Percentiles rank a stretch among this genome's conserved stretches.
phyloP scores from a whole-genome alignment of 352 stramenopile species.

The Globisporangium megalacanthum region DNA sequence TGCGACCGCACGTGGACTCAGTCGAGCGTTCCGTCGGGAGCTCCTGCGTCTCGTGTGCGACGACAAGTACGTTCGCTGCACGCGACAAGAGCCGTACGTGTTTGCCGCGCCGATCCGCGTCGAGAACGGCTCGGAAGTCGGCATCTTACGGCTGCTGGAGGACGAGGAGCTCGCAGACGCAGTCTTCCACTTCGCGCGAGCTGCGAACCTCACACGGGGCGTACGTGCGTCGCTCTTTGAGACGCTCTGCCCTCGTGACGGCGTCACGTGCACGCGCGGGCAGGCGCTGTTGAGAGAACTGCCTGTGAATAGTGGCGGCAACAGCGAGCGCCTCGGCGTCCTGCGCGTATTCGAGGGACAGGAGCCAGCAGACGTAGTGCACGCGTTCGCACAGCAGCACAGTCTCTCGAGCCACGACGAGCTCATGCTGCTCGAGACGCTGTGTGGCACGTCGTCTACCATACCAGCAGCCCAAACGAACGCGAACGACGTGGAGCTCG shows the following conservation, averaged over 20 bases:
- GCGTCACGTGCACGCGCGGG: constrained; percentile 55
- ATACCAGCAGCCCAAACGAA: not conserved
- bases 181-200: constrained; percentile 44
- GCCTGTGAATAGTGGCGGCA: constrained; percentile 25
- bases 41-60: constrained; percentile 44
- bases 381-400: constrained; percentile 56
- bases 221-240: constrained; percentile 46
- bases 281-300: constrained; percentile 47
- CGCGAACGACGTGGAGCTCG: constrained; percentile 13
- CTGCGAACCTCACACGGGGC: constrained; percentile 42
- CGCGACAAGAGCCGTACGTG: constrained; percentile 31
- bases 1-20: constrained; percentile 24
- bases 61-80: constrained; percentile 51
- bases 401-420: constrained; percentile 28
- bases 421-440: constrained; percentile 38
- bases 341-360: constrained; percentile 64
- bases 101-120: constrained; percentile 51
- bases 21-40: constrained; percentile 33
- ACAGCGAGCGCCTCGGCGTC: constrained; percentile 28
- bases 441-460: constrained; percentile 30
- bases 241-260: constrained; percentile 44
- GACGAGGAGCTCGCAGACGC: constrained; percentile 71
- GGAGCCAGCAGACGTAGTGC: constrained; percentile 66
- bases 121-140: constrained; percentile 35
- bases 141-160: constrained; percentile 38